Evolutionary conservation across 805 yeast genomes (phyloP), one percentile per base, ranked within the genome.

Genomic region (Clavispora fructus): DNA sequence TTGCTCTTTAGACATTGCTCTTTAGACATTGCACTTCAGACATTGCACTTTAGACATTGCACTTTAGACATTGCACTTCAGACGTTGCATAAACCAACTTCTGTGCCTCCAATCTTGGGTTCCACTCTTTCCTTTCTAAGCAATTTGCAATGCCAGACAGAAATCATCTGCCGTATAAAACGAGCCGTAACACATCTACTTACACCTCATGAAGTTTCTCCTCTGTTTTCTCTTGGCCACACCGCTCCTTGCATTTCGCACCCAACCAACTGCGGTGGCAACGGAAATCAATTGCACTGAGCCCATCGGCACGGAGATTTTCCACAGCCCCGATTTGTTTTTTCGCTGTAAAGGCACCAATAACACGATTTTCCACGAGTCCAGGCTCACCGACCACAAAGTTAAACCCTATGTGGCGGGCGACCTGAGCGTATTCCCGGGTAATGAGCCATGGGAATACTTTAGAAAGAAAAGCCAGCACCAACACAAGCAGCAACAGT

Each of bases 321-420:
- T 39, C 13, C 25, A 25, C 8, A 29, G 29, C 42, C 16, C 32
- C 10, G 12, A 17, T 7, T 11, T 17, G 1, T 28, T 39, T 6
- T 39, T 16, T 17, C 29, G 28, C 12, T 39, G 42, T 30, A 39
- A 7, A 11, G 33, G 17, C 26, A 39, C 11, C 16, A 16, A 28
- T 11, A 4, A 39, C 14, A 29, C 29, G 10, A 39, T 60, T 8
- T 29, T 58, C 33, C 57, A 59, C 45, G 39, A 42, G 17, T 40
- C 48, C 12, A 53, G 35, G n/a, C 19, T 32, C 53, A 42, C 47
- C 56, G 28, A 48, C 57, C 44, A 55, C 58, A 17, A 35, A 1
- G 8, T 16, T 11, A 35, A 19, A 19, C 39, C 26, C 9, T 23
- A 35, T 5, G 54, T 58, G 12, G 50, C 47, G 4, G 59, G 59